A percentile compares a stretch with the other conserved stretches of the same genome.
phyloP scores from a whole-genome alignment of 192 early-diverging fungal genomes.

The Obelidium mucronatum region DNA sequence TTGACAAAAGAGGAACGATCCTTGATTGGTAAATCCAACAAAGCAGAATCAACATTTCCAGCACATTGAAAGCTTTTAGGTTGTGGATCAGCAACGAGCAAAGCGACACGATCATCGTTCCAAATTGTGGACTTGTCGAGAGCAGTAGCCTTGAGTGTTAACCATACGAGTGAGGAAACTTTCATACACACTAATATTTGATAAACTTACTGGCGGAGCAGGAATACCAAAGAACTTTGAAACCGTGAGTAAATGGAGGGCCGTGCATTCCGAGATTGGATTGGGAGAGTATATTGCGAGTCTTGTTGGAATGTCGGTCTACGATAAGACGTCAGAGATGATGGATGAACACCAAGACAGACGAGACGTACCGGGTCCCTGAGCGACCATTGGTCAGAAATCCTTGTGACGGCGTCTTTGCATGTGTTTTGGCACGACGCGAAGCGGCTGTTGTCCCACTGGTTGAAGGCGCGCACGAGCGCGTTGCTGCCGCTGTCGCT shows the following conservation, averaged over 20 bases:
- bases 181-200: not conserved
- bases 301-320: constrained; percentile 1
- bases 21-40: constrained; percentile 11
- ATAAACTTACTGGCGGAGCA: constrained; percentile 11
- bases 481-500: not conserved
- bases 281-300: constrained; percentile 8
- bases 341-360: not conserved
- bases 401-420: constrained; percentile 1
- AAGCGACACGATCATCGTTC: constrained; percentile 32
- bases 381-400: constrained; percentile 21
- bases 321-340: not conserved
- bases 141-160: not conserved
- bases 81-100: constrained; percentile 10
- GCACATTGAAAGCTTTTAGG: constrained; percentile 2
- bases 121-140: constrained; percentile 22
- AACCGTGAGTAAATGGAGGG: constrained; percentile 15
- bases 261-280: constrained; percentile 22
- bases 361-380: constrained; percentile 8
- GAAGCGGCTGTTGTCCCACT: constrained; percentile 23
- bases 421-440: not conserved
- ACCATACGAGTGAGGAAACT: not conserved
- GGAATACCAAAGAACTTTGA: constrained; percentile 32
- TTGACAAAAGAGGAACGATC: not conserved
- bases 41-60: constrained; percentile 6
- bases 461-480: not conserved